A percentile compares a stretch with the other conserved stretches of the same genome.
phyloP scores from a whole-genome alignment of 2,329 filamentous ascomycete species.

The Emericellopsis cladophorae region DNA sequence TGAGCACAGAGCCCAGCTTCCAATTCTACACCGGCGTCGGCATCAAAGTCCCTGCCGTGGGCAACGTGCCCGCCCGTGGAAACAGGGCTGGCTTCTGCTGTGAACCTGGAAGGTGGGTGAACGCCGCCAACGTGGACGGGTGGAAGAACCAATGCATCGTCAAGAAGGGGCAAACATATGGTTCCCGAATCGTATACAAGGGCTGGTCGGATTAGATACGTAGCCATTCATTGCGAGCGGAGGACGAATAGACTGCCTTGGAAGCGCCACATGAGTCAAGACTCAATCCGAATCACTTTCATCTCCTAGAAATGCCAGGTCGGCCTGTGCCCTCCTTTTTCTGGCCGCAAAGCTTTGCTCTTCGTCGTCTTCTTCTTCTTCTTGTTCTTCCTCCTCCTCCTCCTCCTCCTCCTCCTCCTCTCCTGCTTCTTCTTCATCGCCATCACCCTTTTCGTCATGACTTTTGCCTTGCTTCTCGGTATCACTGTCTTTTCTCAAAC shows the following conservation, averaged over 20 bases:
- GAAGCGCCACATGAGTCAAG: not conserved
- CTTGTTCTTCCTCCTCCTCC: slow-evolving; percentile 17
- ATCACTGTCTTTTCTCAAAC: slow-evolving; percentile 14
- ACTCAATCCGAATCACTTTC: slow-evolving; percentile 51
- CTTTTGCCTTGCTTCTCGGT: slow-evolving; percentile 12
- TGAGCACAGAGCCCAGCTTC: slow-evolving; percentile 89
- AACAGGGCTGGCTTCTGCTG: slow-evolving; percentile 74
- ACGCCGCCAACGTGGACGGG: slow-evolving; percentile 69
- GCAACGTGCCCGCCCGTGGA: slow-evolving; percentile 49
- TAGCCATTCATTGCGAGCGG: not conserved
- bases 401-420: slow-evolving; percentile 12
- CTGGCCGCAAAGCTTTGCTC: slow-evolving; percentile 26
- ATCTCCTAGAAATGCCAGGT: slow-evolving; percentile 54
- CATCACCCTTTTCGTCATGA: slow-evolving; percentile 11
- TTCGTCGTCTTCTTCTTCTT: slow-evolving; percentile 16
- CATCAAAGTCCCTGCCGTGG: slow-evolving; percentile 61
- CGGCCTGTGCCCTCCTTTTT: slow-evolving; percentile 33
- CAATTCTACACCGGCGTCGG: slow-evolving; percentile 91
- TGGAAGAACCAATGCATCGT: slow-evolving; percentile 71
- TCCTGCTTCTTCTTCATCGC: slow-evolving; percentile 6
- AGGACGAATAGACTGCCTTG: too few species aligned
- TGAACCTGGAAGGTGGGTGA: slow-evolving; percentile 83
- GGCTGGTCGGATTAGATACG: slow-evolving; percentile 57
- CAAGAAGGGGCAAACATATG: slow-evolving; percentile 76
- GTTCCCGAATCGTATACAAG: slow-evolving; percentile 69